Evolutionary conservation across 257 asterid genomes (phyloP), one percentile per base, ranked within the genome.

Genomic region (Ehretia macrophylla): DNA sequence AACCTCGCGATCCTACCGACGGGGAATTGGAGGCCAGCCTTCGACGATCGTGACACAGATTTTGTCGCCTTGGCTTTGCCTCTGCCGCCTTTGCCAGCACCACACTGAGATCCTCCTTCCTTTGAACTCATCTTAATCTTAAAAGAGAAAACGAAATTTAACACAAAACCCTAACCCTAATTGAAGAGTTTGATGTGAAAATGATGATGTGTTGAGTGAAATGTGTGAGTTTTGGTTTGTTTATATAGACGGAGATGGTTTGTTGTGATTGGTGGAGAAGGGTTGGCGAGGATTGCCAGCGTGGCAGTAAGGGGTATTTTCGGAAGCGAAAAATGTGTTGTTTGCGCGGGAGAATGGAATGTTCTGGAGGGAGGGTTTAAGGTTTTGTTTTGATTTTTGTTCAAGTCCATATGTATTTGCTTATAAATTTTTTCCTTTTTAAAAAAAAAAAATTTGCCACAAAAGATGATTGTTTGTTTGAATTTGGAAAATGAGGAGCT

Each of bases 31-130:
- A 51, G 32, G 0, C 56, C 56, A 10, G 56, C 56, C 8, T 51
- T 51, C n/a, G 32, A 19, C 16, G 56, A 51, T 3, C 56, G 35
- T 8, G 56, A 51, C 0, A 51, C 56, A 0, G 56, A 18, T 32
- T 51, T 51, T 0, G 56, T 18, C 9, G 22, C 32, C 16, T 51
- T 51, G n/a, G 56, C 56, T 32, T 10, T 51, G n/a, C 56, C 56
- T 51, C 56, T 20, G 14, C 56, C 56, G 3, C 56, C 56, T 22
- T 51, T 51, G 13, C 56, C 53, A 1, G 20, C 18, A 10, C 47
- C 52, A 42, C 47, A 17, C 32, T 19, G 32, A 20, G 56, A 51
- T 51, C 56, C 56, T 51, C 56, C 56, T 20, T 51, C 56, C n/a
- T 51, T 51, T 18, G 56, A 51, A 20, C 56, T 51, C 56, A 51